phyloP scores from a whole-genome alignment of 257 asterid species.

The Nicotiana tomentosiformis region DNA sequence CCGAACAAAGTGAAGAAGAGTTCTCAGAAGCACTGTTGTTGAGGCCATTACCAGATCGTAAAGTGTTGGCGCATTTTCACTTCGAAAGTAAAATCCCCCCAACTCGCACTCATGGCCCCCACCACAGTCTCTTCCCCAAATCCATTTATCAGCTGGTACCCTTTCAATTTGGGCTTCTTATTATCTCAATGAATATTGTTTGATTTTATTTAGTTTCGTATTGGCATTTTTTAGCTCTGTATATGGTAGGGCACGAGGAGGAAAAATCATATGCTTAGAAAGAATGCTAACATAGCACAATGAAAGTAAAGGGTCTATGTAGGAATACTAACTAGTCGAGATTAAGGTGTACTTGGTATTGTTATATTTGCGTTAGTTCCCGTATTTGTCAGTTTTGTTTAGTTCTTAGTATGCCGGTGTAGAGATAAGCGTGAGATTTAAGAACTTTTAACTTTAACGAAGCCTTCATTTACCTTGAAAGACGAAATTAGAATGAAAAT shows the following conservation, averaged over 20 bases:
- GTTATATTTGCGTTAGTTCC: neutral
- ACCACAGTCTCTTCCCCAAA: conserved; percentile 88
- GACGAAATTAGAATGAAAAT: neutral
- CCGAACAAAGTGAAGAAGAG: conserved; percentile 43
- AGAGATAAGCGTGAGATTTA: neutral
- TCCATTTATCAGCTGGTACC: conserved; percentile 86
- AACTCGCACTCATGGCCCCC: conserved; percentile 70
- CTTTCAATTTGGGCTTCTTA: neutral
- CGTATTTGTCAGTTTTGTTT: neutral
- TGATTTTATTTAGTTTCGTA: neutral
- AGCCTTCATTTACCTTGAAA: neutral
- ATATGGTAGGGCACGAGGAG: neutral
- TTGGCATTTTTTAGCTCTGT: neutral
- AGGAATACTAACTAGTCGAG: neutral
- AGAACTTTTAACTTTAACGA: neutral
- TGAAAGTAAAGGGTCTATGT: neutral
- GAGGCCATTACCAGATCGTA: conserved; percentile 93
- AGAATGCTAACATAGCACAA: neutral
- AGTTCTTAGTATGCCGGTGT: neutral
- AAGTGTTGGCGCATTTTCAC: conserved; percentile 85
- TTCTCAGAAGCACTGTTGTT: conserved; percentile 85
- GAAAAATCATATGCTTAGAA: neutral
- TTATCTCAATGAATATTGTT: neutral
- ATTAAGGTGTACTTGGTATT: neutral
- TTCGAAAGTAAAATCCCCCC: conserved; percentile 79